These are phyloP conservation scores for Epichloe typhina DNA, from an alignment of 2,329 filamentous ascomycete species.

Conservation along the genomic window DNA sequence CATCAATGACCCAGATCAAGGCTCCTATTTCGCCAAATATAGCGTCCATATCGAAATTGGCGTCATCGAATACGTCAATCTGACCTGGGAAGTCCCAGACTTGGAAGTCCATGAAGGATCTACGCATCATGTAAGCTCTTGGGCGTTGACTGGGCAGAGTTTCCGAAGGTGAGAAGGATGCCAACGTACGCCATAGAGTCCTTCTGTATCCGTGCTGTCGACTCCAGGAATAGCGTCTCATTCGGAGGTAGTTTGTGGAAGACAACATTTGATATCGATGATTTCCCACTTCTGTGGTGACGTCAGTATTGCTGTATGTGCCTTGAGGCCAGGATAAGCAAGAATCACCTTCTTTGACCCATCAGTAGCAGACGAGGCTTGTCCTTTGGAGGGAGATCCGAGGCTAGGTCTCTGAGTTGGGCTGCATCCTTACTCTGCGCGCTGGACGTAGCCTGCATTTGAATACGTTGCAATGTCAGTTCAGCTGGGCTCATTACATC, in stretches of 20 bases:
- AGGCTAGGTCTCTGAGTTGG: slow-evolving; percentile 30
- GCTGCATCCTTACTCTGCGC: slow-evolving; percentile 35
- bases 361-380: slow-evolving; percentile 85
- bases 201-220: slow-evolving; percentile 86
- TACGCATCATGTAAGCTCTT: slow-evolving; percentile 23
- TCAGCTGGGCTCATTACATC: slow-evolving; percentile 40
- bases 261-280: slow-evolving; percentile 96
- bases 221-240: slow-evolving; percentile 91
- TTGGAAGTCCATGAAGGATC: slow-evolving; percentile 98
- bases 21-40: slow-evolving; percentile 93
- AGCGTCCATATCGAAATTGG: slow-evolving; percentile 78
- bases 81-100: slow-evolving; percentile 97
- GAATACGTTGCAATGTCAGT: slow-evolving; percentile 50
- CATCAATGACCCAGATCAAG: slow-evolving; percentile 96
- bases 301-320: background rate
- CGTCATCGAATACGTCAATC: slow-evolving; percentile 76
- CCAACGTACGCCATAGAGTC: slow-evolving; percentile 77
- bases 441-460: slow-evolving; percentile 45
- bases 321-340: background rate
- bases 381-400: slow-evolving; percentile 39
- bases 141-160: slow-evolving; percentile 9
- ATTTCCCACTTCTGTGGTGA: slow-evolving; percentile 73
- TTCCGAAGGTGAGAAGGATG: background rate
- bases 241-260: slow-evolving; percentile 95
- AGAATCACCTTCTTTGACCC: slow-evolving; percentile 75